Evolutionary conservation across 495 filamentous ascomycete species (phyloP).

Genomic region (Aspergillus ellipticus): DNA sequence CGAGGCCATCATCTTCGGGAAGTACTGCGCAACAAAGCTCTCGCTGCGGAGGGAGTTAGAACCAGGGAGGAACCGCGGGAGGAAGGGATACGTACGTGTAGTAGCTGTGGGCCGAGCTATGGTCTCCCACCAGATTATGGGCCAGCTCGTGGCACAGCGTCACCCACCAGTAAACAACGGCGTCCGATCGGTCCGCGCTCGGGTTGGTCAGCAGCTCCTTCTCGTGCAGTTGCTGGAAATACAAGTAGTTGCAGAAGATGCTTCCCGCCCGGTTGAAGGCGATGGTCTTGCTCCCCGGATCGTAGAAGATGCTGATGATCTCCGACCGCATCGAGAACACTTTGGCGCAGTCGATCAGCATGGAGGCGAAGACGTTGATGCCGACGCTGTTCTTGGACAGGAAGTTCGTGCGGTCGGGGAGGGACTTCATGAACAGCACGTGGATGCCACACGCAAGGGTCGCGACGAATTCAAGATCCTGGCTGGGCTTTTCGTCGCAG

Average conservation of each 20-base stretch:
- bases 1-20: conserved; percentile 45
- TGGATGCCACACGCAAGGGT: conserved; percentile 67
- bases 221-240: conserved; percentile 76
- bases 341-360: conserved; percentile 65
- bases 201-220: conserved; percentile 36
- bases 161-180: conserved; percentile 87
- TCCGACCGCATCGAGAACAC: conserved; percentile 63
- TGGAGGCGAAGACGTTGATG: conserved; percentile 65
- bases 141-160: conserved; percentile 89
- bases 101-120: conserved; percentile 79
- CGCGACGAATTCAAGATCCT: conserved; percentile 73
- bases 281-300: conserved; percentile 72
- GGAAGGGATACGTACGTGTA: conserved; percentile 49
- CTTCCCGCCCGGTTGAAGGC: conserved; percentile 86
- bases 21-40: conserved; percentile 50
- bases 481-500: conserved; percentile 77
- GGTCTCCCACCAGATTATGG: conserved; percentile 80
- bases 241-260: conserved; percentile 91
- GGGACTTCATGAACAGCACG: conserved; percentile 61
- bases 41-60: conserved; percentile 29
- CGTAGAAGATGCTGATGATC: conserved; percentile 81
- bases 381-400: conserved; percentile 55
- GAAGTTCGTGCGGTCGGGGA: conserved; percentile 53
- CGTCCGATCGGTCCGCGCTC: conserved; percentile 52
- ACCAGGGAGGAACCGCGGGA: not conserved